phyloP scores from a whole-genome alignment of 495 filamentous ascomycete genomes.

The Talaromyces trachyspermus region DNA sequence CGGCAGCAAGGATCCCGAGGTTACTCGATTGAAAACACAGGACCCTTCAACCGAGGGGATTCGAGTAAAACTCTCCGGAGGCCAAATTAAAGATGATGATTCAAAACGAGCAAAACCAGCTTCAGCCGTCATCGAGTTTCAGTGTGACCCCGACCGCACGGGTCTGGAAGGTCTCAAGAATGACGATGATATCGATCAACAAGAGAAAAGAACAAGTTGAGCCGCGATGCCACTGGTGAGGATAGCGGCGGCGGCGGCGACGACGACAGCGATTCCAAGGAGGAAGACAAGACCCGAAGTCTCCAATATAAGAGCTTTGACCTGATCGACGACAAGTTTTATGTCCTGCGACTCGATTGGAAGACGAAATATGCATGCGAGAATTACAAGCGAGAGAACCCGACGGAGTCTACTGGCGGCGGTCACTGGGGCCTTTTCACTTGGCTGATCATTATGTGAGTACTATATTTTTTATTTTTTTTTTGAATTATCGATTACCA shows the following conservation, averaged over 20 bases:
- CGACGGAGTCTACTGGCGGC: conserved; percentile 32
- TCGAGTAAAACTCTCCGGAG: conserved; percentile 61
- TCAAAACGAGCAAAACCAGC: conserved; percentile 45
- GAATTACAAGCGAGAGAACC: conserved; percentile 31
- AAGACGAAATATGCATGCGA: conserved; percentile 80
- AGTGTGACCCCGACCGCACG: conserved; percentile 62
- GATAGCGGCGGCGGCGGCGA: conserved; percentile 20
- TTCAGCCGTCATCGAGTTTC: conserved; percentile 71
- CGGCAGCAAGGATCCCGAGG: conserved; percentile 50
- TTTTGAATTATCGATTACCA: background rate
- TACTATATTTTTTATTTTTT: conserved; percentile 12
- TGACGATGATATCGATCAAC: conserved; percentile 17
- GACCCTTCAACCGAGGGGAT: conserved; percentile 64
- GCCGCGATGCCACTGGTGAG: conserved; percentile 45
- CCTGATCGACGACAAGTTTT: conserved; percentile 37
- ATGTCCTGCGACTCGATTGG: conserved; percentile 70
- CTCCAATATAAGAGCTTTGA: conserved; percentile 67
- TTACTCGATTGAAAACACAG: conserved; percentile 52
- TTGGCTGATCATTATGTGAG: conserved; percentile 93
- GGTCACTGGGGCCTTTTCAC: conserved; percentile 88
- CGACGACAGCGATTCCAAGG: conserved; percentile 24
- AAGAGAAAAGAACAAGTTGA: conserved; percentile 15
- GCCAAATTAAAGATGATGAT: conserved; percentile 42
- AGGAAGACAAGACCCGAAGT: conserved; percentile 40
- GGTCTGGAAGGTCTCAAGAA: conserved; percentile 60